A percentile compares a stretch with the other conserved stretches of the same genome.
phyloP scores from a whole-genome alignment of 768 basidiomycete genomes.

The Scleroderma bovista region DNA sequence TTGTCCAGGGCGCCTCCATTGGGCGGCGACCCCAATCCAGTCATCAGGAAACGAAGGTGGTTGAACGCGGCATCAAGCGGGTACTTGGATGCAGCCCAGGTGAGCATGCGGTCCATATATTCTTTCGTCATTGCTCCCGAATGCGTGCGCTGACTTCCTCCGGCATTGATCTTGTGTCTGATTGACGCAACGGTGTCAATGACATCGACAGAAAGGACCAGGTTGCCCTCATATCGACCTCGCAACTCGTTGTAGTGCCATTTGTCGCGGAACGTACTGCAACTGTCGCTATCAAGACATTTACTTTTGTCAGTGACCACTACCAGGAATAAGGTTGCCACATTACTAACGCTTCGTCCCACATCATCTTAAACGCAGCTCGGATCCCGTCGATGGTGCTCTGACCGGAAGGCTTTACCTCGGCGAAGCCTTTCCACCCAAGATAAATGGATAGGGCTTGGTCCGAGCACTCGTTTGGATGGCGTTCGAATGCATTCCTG shows the following conservation, averaged over 20 bases:
- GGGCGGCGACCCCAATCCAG: neutral
- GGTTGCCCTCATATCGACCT: slow-evolving; percentile 23
- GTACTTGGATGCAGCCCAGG: neutral
- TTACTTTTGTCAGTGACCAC: too few species aligned
- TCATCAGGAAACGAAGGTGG: neutral
- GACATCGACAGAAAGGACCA: slow-evolving; percentile 19
- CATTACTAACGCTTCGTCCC: neutral
- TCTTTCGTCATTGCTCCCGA: slow-evolving; percentile 18
- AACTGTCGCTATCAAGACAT: slow-evolving; percentile 8
- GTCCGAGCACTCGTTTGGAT: neutral
- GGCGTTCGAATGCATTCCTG: neutral
- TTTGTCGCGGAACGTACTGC: slow-evolving; percentile 19
- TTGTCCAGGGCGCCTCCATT: neutral
- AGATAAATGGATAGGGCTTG: neutral
- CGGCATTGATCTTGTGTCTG: slow-evolving; percentile 15
- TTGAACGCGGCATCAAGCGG: neutral
- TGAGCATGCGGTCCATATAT: neutral
- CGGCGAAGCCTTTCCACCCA: neutral
- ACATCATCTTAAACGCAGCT: neutral
- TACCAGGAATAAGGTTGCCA: too few species aligned
- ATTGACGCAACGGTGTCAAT: slow-evolving; percentile 19
- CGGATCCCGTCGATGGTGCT: neutral
- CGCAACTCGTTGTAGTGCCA: slow-evolving; percentile 23
- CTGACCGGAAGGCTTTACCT: neutral
- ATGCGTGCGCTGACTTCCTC: slow-evolving; percentile 21